A percentile compares a stretch with the other conserved stretches of the same genome.
Conservation (phyloP, 148 eudicot species). For the Vaccinium corymbosum region DNA sequence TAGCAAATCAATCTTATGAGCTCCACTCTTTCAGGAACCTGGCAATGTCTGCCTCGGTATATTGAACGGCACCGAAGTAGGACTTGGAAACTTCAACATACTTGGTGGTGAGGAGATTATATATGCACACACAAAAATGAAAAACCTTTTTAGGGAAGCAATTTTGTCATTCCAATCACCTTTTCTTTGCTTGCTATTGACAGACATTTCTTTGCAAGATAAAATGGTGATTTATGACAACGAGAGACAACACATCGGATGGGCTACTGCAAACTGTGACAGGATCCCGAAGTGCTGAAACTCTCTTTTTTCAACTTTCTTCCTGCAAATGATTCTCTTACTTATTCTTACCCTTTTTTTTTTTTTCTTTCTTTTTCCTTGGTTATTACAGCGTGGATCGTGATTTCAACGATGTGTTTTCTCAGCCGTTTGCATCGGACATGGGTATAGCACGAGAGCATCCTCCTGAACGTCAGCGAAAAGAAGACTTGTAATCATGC, state of each 20-base stretch:
- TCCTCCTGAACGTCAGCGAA: conserved; percentile 13
- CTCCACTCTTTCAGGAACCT: conserved; percentile 38
- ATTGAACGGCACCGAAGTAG: conserved; percentile 68
- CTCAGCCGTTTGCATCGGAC: conserved; percentile 22
- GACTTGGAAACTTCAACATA: conserved; percentile 54
- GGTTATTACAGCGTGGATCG: conserved; percentile 43
- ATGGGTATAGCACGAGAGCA: conserved; percentile 14
- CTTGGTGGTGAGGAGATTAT: conserved; percentile 63
- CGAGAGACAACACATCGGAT: conserved; percentile 68
- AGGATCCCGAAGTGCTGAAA: conserved; percentile 60
- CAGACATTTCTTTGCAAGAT: conserved; percentile 76
- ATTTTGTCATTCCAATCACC: background rate
- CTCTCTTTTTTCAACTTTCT: conserved; percentile 15
- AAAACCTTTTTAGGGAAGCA: background rate
- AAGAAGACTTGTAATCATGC: conserved; percentile 5
- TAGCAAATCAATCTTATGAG: background rate
- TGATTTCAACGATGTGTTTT: conserved; percentile 22
- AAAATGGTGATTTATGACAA: conserved; percentile 76
- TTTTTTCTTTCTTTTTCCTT: conserved; percentile 16
- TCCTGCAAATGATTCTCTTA: conserved; percentile 15
- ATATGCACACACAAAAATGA: background rate
- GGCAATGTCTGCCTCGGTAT: conserved; percentile 91
- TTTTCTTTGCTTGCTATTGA: conserved; percentile 12
- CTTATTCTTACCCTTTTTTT: conserved; percentile 27
- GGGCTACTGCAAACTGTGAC: conserved; percentile 71